A percentile compares a stretch with the other conserved stretches of the same genome.
Evolutionary conservation across 176 grass and related monocot species (phyloP).

Genomic region (Ensete glaucum): DNA sequence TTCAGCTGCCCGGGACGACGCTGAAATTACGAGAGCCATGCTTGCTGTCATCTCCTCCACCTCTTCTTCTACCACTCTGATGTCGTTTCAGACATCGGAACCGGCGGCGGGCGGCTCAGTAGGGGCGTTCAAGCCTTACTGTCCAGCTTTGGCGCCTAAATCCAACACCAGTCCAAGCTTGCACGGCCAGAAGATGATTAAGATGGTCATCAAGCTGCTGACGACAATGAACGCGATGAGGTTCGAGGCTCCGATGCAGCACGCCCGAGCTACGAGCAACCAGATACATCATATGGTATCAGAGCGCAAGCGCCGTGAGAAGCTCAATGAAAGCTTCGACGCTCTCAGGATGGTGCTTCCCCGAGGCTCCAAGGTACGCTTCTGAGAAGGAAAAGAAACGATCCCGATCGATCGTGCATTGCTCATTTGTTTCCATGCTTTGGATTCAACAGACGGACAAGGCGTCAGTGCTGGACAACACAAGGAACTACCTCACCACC

Average conservation of each 20-base stretch:
- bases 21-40: constrained; percentile 31
- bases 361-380: constrained; percentile 19
- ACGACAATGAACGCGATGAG: constrained; percentile 28
- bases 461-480: constrained; percentile 22
- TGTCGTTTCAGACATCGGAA: too few relatives aligned
- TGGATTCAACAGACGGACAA: constrained; percentile 30
- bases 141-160: constrained; percentile 26
- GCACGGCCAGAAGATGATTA: constrained; percentile 57
- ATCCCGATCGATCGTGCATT: too few relatives aligned
- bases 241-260: neutral
- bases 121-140: constrained; percentile 51
- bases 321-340: constrained; percentile 36
- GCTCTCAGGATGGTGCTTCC: constrained; percentile 28
- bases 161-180: constrained; percentile 8
- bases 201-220: constrained; percentile 40
- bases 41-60: constrained; percentile 37
- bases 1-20: neutral
- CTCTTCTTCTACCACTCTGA: neutral
- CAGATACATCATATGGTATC: constrained; percentile 33
- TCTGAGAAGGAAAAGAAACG: too few relatives aligned
- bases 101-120: too few relatives aligned
- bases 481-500: constrained; percentile 29
- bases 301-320: constrained; percentile 42
- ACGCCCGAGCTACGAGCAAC: constrained; percentile 10
- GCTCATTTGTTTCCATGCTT: neutral